phyloP scores from a whole-genome alignment of 2,329 filamentous ascomycete genomes.

The Arachnopeziza araneosa region DNA sequence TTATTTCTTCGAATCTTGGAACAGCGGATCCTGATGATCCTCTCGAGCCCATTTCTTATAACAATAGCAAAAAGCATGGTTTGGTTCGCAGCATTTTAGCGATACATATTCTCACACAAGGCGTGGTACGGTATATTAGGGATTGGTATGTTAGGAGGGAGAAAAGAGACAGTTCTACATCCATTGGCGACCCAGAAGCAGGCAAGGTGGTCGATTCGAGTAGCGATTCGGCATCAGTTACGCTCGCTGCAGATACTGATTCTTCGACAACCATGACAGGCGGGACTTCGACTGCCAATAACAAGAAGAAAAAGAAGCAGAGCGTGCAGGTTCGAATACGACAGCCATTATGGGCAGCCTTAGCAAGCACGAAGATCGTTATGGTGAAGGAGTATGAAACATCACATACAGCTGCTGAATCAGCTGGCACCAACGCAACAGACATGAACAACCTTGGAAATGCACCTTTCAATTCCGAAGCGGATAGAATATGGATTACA shows the following conservation, averaged over 20 bases:
- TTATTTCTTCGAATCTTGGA: constrained; percentile 24
- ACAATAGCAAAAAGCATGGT: constrained; percentile 55
- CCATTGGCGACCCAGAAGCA: constrained; percentile 56
- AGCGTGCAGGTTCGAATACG: constrained; percentile 84
- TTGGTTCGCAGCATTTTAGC: constrained; percentile 65
- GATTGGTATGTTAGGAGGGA: constrained; percentile 62
- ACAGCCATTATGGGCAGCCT: constrained; percentile 88
- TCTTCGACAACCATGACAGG: constrained; percentile 15
- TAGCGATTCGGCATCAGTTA: constrained; percentile 34
- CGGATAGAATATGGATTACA: constrained; percentile 73
- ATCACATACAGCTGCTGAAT: constrained; percentile 69
- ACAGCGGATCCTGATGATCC: constrained; percentile 38
- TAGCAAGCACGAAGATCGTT: constrained; percentile 94
- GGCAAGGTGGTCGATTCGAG: constrained; percentile 51
- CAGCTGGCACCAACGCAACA: constrained; percentile 66
- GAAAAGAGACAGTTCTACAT: constrained; percentile 46
- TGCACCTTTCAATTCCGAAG: constrained; percentile 64
- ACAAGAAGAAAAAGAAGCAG: constrained; percentile 69
- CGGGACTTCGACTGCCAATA: background rate
- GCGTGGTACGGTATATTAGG: constrained; percentile 63
- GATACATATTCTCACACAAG: constrained; percentile 71
- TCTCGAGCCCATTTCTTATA: constrained; percentile 36
- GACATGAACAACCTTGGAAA: constrained; percentile 74
- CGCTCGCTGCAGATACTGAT: constrained; percentile 23
- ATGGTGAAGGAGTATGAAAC: constrained; percentile 88